Conservation (phyloP, 2,329 filamentous ascomycete genomes). For the Trichoderma sp. region DNA sequence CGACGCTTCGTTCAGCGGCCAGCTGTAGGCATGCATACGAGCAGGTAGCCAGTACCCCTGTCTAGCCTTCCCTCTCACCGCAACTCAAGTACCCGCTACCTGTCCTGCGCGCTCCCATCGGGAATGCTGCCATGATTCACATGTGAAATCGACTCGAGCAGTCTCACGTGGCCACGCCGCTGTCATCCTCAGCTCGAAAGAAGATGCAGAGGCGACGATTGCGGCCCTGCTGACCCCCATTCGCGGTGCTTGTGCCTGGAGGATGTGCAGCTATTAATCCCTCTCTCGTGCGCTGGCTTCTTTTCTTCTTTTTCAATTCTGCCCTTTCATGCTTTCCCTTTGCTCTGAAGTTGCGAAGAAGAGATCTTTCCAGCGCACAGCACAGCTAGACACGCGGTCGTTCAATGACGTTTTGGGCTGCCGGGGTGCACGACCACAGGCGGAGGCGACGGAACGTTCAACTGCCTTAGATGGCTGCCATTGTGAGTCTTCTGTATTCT, state of each 20-base stretch:
- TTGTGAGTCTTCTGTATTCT: conserved; percentile 37
- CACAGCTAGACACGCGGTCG: neutral
- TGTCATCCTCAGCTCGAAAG: conserved; percentile 11
- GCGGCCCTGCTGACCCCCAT: conserved; percentile 20
- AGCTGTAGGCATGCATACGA: neutral
- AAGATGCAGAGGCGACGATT: conserved; percentile 2
- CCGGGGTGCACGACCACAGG: conserved; percentile 32
- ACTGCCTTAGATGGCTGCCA: conserved; percentile 41
- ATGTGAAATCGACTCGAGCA: conserved; percentile 23
- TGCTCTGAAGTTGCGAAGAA: neutral
- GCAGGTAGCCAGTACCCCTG: neutral
- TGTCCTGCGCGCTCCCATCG: neutral
- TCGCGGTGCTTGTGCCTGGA: neutral
- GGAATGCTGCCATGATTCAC: conserved; percentile 8
- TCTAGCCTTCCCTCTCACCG: neutral
- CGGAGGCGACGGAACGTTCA: conserved; percentile 33
- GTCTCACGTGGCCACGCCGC: conserved; percentile 24
- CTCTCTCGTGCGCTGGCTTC: neutral
- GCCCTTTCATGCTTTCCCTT: neutral
- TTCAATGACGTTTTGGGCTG: conserved; percentile 39
- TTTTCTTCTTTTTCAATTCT: neutral
- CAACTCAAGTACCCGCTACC: neutral
- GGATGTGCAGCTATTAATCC: neutral
- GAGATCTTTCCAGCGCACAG: neutral
- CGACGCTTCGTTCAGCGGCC: neutral